Evolutionary conservation across 306 rosid genomes (phyloP).

Genomic region (Corylus americana): DNA sequence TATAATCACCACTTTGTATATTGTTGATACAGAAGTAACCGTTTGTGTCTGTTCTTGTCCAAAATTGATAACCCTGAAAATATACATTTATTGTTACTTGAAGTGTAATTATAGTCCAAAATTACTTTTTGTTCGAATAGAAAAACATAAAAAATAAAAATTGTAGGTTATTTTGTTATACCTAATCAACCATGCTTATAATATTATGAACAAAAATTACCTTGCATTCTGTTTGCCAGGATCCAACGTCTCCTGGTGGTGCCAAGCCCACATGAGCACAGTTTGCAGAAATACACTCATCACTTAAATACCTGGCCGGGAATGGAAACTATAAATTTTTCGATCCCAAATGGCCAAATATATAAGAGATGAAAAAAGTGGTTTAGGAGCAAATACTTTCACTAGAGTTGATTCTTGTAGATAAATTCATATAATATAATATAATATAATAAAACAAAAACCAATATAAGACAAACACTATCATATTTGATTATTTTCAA

Average conservation of each 20-base stretch:
- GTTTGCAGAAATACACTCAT: constrained; percentile 45
- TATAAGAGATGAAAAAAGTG: neutral
- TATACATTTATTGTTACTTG: neutral
- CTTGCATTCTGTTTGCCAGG: constrained; percentile 95
- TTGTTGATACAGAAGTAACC: constrained; percentile 59
- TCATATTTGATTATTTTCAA: no score
- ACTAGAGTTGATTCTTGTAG: neutral
- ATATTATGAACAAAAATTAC: constrained; percentile 26
- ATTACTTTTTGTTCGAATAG: no score
- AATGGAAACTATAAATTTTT: constrained; percentile 7
- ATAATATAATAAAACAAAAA: no score
- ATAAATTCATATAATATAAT: neutral
- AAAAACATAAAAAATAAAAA: no score
- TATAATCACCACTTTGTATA: constrained; percentile 52
- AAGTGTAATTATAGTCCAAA: neutral
- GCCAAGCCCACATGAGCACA: constrained; percentile 84
- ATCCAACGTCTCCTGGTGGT: constrained; percentile 78
- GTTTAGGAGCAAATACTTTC: neutral
- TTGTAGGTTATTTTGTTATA: no score
- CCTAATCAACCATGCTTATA: no score
- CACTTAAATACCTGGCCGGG: constrained; percentile 47
- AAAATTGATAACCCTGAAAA: constrained; percentile 80
- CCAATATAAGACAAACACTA: no score
- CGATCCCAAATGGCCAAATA: neutral
- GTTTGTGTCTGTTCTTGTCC: constrained; percentile 63